Conservation (phyloP, 75 land plant genomes). For the Pinus albicaulis region DNA sequence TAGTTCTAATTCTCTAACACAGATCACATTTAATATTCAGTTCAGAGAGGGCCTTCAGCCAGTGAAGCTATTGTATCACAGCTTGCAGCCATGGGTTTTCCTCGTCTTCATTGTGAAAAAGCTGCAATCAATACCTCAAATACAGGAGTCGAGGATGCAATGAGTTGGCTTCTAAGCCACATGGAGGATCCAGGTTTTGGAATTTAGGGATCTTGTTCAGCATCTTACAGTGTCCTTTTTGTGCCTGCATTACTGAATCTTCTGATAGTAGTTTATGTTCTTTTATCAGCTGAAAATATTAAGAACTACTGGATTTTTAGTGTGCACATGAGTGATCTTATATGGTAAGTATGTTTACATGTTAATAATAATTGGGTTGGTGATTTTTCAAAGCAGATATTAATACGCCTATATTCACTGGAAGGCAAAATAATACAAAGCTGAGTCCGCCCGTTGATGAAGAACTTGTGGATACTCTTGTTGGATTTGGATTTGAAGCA, state of each 20-base stretch:
- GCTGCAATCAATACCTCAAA: constrained; percentile 93
- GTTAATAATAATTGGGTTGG: not conserved
- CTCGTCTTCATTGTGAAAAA: constrained; percentile 87
- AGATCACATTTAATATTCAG: constrained; percentile 9
- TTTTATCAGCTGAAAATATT: not conserved
- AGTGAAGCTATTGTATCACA: constrained; percentile 85
- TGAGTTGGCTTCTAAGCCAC: constrained; percentile 94
- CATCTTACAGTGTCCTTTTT: not conserved
- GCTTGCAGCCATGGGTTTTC: constrained; percentile 90
- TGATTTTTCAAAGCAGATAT: constrained; percentile 58
- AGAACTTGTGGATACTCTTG: constrained; percentile 60
- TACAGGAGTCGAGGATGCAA: constrained; percentile 91
- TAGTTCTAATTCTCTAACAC: not conserved
- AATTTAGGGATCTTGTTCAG: constrained; percentile 1
- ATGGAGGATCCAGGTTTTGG: constrained; percentile 95
- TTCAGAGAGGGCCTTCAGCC: constrained; percentile 35
- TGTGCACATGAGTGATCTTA: not conserved
- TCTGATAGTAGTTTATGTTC: not conserved
- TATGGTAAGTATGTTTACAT: not conserved
- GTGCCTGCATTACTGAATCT: not conserved
- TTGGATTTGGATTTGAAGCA: constrained; percentile 88
- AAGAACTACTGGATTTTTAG: not conserved
- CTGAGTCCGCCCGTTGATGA: constrained; percentile 36
- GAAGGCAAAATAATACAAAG: constrained; percentile 11
- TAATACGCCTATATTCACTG: constrained; percentile 58